These are phyloP conservation scores for Collybia sp. DNA, from an alignment of 768 basidiomycete genomes.

Conservation along the genomic window DNA sequence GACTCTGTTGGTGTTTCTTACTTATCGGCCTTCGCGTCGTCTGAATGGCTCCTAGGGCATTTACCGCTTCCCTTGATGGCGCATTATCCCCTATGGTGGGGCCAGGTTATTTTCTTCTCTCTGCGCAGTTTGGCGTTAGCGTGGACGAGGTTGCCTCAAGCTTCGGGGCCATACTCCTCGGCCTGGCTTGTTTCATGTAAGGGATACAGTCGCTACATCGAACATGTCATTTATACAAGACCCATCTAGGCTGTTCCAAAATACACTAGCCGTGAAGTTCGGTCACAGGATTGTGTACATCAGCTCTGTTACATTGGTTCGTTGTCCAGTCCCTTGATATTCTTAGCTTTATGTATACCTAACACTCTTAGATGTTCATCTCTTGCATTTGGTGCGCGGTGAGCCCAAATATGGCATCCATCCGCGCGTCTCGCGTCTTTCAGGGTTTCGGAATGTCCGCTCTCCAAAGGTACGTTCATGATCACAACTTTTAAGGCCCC, in stretches of 20 bases:
- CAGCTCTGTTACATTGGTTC: constrained; percentile 32
- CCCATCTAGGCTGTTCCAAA: constrained; percentile 27
- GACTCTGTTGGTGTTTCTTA: constrained; percentile 25
- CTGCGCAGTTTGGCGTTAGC: constrained; percentile 33
- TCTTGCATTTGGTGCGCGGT: constrained; percentile 40
- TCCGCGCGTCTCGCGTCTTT: constrained; percentile 37
- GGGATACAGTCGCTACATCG: not conserved
- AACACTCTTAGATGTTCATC: constrained; percentile 32
- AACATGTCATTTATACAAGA: not conserved
- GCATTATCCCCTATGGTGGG: constrained; percentile 38
- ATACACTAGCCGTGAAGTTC: constrained; percentile 35
- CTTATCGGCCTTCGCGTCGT: not conserved
- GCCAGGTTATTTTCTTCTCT: constrained; percentile 35
- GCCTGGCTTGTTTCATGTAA: constrained; percentile 38
- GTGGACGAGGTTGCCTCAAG: constrained; percentile 38
- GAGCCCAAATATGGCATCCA: constrained; percentile 35
- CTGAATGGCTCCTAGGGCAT: constrained; percentile 20
- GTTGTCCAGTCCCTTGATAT: constrained; percentile 1
- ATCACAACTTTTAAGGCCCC: not conserved
- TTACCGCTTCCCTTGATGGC: constrained; percentile 36
- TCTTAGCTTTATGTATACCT: not conserved
- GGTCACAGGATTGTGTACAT: constrained; percentile 43
- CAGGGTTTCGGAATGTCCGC: constrained; percentile 44
- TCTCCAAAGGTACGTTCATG: constrained; percentile 26
- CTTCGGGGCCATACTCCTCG: constrained; percentile 35